These are phyloP conservation scores for Verticillium nonalfalfae DNA, from an alignment of 2,329 filamentous ascomycete species.

Conservation along the genomic window DNA sequence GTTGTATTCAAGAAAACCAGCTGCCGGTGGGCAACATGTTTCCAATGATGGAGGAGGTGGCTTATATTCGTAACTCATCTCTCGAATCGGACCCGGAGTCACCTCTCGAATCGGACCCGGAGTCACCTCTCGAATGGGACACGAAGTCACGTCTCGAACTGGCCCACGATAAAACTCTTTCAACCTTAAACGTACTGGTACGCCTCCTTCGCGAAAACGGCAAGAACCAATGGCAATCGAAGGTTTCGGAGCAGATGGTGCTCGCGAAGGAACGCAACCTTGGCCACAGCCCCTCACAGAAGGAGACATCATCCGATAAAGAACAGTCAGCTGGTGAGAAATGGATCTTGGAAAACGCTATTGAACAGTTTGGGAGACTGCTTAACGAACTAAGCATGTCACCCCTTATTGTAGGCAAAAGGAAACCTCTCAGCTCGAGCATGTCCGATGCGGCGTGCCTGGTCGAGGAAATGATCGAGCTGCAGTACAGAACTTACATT, in stretches of 20 bases:
- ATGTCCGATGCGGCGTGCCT: background rate
- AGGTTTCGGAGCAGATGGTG: background rate
- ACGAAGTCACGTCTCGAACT: too few relatives aligned
- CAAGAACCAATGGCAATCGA: background rate
- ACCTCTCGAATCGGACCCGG: too few relatives aligned
- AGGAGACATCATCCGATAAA: too few relatives aligned
- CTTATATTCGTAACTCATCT: background rate
- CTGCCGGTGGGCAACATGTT: background rate
- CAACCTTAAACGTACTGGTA: background rate
- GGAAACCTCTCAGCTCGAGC: background rate
- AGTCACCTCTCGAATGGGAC: too few relatives aligned
- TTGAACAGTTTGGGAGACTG: background rate
- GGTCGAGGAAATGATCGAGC: background rate
- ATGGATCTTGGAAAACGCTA: background rate
- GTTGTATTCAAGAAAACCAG: background rate
- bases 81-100: too few relatives aligned
- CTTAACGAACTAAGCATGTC: background rate
- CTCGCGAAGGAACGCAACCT: background rate
- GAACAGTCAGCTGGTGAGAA: background rate
- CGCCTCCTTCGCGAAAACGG: background rate
- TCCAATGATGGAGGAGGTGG: background rate
- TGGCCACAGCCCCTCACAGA: too few relatives aligned
- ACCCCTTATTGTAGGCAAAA: background rate
- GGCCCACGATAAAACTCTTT: background rate
- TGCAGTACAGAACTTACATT: background rate